A percentile compares a stretch with the other conserved stretches of the same genome.
These are phyloP conservation scores for Ganoderma leucocontextum DNA, from an alignment of 1,284 basidiomycete species.

Conservation along the genomic window DNA sequence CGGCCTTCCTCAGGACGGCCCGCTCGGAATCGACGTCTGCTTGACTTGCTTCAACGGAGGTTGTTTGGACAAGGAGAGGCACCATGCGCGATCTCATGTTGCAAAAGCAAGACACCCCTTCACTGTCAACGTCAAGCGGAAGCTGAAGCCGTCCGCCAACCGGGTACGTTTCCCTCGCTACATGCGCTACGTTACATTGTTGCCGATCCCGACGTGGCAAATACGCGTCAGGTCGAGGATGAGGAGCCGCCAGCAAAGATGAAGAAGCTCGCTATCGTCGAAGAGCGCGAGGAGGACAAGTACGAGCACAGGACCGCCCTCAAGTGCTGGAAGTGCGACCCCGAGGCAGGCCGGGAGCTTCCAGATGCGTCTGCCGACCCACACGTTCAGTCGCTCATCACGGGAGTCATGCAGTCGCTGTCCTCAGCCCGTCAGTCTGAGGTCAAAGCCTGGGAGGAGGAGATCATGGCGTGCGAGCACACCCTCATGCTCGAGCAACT, in stretches of 20 bases:
- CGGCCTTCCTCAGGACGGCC: constrained; percentile 61
- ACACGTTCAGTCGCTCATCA: constrained; percentile 65
- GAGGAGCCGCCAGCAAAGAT: constrained; percentile 86
- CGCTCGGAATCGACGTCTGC: constrained; percentile 89
- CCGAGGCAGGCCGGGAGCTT: constrained; percentile 59
- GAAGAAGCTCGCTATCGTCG: constrained; percentile 89
- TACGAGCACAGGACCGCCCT: constrained; percentile 78
- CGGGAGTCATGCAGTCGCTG: constrained; percentile 83
- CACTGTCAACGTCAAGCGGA: constrained; percentile 86
- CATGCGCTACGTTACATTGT: not conserved
- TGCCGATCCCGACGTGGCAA: not conserved
- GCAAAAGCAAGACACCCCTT: constrained; percentile 79
- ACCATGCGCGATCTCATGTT: constrained; percentile 79
- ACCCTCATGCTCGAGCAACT: constrained; percentile 82
- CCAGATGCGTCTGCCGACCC: constrained; percentile 45
- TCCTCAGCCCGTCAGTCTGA: constrained; percentile 93
- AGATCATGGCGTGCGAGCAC: constrained; percentile 90
- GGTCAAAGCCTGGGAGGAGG: constrained; percentile 98
- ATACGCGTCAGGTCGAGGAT: constrained; percentile 54
- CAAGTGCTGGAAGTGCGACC: constrained; percentile 82
- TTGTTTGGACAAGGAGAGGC: constrained; percentile 69
- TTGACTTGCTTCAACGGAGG: constrained; percentile 94
- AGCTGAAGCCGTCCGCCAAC: constrained; percentile 68
- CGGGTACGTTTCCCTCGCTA: constrained; percentile 59
- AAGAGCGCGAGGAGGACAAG: constrained; percentile 88